Evolutionary conservation across 768 basidiomycete species (phyloP), one percentile per base, ranked within the genome.

Genomic region (Trametes cubensis): DNA sequence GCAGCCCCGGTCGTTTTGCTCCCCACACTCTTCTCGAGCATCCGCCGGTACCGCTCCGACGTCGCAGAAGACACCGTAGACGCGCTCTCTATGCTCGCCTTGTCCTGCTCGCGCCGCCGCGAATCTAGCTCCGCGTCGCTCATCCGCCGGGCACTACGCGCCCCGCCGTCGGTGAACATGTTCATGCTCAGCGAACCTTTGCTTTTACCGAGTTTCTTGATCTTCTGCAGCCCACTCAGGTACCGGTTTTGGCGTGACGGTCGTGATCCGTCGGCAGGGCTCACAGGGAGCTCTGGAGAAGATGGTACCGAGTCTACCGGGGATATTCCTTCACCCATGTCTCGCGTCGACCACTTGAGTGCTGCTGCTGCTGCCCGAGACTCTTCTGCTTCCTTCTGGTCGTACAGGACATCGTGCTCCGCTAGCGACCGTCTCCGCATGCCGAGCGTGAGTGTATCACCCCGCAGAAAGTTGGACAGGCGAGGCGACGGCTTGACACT

Each of bases 401-500:
- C 59, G 50, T 45, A 46, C 41, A 23, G 34, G 28, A 21, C 54
- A 42, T 60, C 41, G 13, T 47, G 50, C 23, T 61, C 58, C 6
- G 28, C 55, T 38, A 46, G 17, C 21, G 62, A 58, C 30, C 23
- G 55, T 26, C 62, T 55, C 14, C 55, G 61, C 34, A 42, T 25
- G 21, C 42, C 45, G 41, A 66, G 48, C 40, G 52, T 20, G 15
- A 59, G 42, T 48, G 59, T 39, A 20, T 64, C 62, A n/a, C 41
- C 59, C 20, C 59, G 56, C 50, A 63, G 30, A 10, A 72, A 61
- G 45, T 68, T 66, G 39, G 70, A 61, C 45, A 69, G 63, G 3
- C 62, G 66, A 18, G 78, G 79, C 6, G 76, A 62, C 1, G 77
- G 76, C 61, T 78, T 78, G 63, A 78, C 70, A 58, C 71, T 76